These are phyloP conservation scores for Carex kokanica DNA, from an alignment of 176 grass and related monocot genomes.

Conservation along the genomic window DNA sequence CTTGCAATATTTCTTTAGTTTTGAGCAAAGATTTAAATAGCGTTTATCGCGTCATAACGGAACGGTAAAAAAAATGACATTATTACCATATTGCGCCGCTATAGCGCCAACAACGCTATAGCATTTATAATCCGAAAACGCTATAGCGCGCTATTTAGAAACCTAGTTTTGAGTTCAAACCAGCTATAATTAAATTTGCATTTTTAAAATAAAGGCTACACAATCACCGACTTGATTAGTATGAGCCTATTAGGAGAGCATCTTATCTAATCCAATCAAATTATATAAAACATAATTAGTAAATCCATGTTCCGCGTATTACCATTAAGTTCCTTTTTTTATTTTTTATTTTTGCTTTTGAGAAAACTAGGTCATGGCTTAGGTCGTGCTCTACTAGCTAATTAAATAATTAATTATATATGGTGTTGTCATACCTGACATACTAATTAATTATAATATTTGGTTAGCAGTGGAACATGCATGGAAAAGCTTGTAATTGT, in stretches of 20 bases:
- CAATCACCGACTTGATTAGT: not conserved
- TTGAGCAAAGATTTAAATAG: too few relatives aligned
- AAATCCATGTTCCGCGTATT: not conserved
- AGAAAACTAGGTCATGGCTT: not conserved
- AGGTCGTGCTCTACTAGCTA: not conserved
- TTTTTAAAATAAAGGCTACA: too few relatives aligned
- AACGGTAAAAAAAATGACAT: too few relatives aligned
- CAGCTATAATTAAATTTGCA: too few relatives aligned
- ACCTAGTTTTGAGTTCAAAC: too few relatives aligned
- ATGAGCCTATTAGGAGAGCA: not conserved
- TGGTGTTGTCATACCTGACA: not conserved
- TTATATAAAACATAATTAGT: not conserved
- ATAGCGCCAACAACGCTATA: too few relatives aligned
- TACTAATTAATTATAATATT: not conserved
- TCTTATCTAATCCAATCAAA: not conserved
- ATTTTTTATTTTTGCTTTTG: not conserved
- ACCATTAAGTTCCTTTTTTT: not conserved
- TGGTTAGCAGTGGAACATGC: not conserved
- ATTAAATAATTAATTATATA: not conserved
- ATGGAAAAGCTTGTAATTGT: too few relatives aligned
- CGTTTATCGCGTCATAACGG: too few relatives aligned
- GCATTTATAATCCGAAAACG: too few relatives aligned
- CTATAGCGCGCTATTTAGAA: too few relatives aligned
- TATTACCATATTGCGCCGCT: too few relatives aligned
- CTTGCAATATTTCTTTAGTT: too few relatives aligned